phyloP scores from a whole-genome alignment of 192 early-diverging fungal species.

The Backusella psychrophila region DNA sequence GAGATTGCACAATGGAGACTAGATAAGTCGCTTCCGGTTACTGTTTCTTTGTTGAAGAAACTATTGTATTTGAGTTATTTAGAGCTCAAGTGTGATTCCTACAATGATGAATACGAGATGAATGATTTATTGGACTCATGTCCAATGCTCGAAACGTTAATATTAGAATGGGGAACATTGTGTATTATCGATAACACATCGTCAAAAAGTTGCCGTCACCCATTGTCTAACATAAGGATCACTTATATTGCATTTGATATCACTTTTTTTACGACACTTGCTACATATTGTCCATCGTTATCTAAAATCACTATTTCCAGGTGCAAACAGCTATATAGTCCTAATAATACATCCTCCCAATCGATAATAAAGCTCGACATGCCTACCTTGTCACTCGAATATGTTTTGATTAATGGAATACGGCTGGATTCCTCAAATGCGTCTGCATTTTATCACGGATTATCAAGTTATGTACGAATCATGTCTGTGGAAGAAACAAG shows the following conservation, averaged over 20 bases:
- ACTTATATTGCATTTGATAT: conserved; percentile 3
- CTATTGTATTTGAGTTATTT: background rate
- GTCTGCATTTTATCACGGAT: background rate
- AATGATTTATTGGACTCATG: background rate
- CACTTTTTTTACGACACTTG: background rate
- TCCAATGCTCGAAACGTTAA: background rate
- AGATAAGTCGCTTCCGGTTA: background rate
- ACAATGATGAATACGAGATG: background rate
- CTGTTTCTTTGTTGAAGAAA: background rate
- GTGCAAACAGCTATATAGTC: background rate
- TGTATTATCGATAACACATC: background rate
- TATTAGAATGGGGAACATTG: conserved; percentile 9
- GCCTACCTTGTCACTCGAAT: background rate
- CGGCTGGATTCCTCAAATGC: background rate
- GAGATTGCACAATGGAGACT: conserved; percentile 11
- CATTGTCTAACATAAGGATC: background rate
- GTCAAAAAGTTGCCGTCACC: background rate
- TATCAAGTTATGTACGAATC: conserved; percentile 3
- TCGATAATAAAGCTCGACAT: background rate
- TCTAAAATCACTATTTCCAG: background rate
- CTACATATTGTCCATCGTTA: background rate
- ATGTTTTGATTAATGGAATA: background rate
- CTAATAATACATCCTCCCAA: background rate
- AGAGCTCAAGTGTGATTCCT: background rate
- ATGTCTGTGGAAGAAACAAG: background rate